phyloP scores from a whole-genome alignment of 306 rosid genomes.

The Benincasa hispida region DNA sequence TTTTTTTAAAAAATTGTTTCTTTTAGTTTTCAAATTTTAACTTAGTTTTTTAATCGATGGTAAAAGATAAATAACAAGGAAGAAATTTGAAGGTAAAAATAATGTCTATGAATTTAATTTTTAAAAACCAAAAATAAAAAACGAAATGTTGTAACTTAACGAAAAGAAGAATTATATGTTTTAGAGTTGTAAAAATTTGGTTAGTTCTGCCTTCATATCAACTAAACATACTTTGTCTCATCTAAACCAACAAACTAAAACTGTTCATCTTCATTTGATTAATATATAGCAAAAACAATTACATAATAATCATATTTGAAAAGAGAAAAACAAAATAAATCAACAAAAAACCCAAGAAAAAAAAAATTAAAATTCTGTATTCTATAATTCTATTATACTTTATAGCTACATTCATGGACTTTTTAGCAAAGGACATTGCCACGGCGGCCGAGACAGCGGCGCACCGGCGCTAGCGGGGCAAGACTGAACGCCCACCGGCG shows the following conservation, averaged over 20 bases:
- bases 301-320: neutral
- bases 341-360: no score
- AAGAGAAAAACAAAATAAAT: neutral
- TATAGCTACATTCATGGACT: constrained; percentile 5
- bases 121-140: no score
- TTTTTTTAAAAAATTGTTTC: no score
- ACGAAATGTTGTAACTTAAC: no score
- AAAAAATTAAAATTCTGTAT: neutral
- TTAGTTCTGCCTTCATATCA: no score
- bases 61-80: no score
- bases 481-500: constrained; percentile 22
- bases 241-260: neutral
- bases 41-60: no score
- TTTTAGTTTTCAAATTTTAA: no score
- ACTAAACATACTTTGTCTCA: neutral
- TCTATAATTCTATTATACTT: neutral
- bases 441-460: constrained; percentile 33
- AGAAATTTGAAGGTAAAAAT: no score
- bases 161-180: neutral
- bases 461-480: constrained; percentile 52
- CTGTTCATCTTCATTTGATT: neutral
- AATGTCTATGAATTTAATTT: no score
- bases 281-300: no score
- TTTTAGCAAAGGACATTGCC: constrained; percentile 37
- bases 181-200: neutral